A percentile compares a stretch with the other conserved stretches of the same genome.
phyloP scores from a whole-genome alignment of 2,329 filamentous ascomycete species.

The Didymella pinodella region DNA sequence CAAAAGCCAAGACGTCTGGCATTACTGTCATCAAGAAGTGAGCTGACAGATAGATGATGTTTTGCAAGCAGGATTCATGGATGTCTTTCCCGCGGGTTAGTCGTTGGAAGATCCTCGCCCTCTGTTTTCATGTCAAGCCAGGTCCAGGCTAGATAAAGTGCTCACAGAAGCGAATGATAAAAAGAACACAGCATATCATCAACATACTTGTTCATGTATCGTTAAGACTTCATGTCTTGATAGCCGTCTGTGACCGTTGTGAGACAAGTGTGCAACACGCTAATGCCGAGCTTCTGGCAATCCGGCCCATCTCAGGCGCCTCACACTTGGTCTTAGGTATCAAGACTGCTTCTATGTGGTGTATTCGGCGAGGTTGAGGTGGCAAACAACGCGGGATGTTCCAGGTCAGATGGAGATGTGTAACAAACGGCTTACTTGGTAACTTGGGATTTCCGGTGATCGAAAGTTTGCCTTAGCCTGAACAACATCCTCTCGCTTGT shows the following conservation, averaged over 20 bases:
- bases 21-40: not conserved
- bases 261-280: not conserved
- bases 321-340: no score
- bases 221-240: not conserved
- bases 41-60: not conserved
- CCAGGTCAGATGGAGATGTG: not conserved
- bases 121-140: not conserved
- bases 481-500: not conserved
- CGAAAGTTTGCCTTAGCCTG: not conserved
- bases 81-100: not conserved
- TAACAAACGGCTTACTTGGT: not conserved
- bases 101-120: not conserved
- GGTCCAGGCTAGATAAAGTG: not conserved
- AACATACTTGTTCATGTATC: not conserved
- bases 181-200: not conserved
- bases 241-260: not conserved
- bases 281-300: no score
- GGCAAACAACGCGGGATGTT: not conserved
- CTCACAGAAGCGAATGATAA: not conserved
- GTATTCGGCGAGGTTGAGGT: not conserved
- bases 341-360: not conserved
- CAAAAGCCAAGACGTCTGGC: slow-evolving; percentile 1
- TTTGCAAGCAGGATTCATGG: not conserved
- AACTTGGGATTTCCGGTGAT: not conserved
- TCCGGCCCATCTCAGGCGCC: no score